Base-by-base conservation (phyloP, 1,284 basidiomycete genomes). In the Lentinula novae-zelandiae region DNA sequence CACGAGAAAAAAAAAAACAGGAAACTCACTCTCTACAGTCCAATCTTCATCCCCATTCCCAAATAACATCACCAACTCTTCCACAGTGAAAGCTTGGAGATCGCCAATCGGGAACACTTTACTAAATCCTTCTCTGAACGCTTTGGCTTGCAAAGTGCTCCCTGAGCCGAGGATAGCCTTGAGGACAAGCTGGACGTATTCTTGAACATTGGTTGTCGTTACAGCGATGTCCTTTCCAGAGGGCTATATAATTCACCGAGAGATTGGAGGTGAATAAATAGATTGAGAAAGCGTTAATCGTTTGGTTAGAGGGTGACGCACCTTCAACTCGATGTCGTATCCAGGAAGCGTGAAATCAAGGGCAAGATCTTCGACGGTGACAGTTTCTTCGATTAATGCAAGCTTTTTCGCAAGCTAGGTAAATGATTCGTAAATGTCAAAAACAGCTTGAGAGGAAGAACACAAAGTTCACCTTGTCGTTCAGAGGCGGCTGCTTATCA, bases 301-400 rank as follows among this genome's bases (percentile, higher is more conserved):
- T n/a, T 31, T 13, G 31, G 17, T 6, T 27, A 10, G 17, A 46
- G 44, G n/a, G 42, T 5, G 1, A 46, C 31, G 31, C 31, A 90
- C 89, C 70, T 87, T 85, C 53, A 98, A 82, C 73, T 97, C 94
- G 61, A 98, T 91, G 68, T 94, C 88, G 68, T 96, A 95, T 8
- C 97, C 97, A 8, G 97, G 97, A 13, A 99, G 81, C 3, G 96
- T 98, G 72, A 98, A 98, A 76, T 99, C 96, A 36, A 99, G 82
- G 0, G 90, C 87, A 44, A 99, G 84, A 69, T 96, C 93, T 64
- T 92, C 90, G 5, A 99, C 83, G 31, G 83, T 82, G 64, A 95
- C 81, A 15, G 76, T 73, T n/a, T n/a, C 54, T 66, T 87, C 85
- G 61, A 85, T 74, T 48, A 80, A 68, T 5, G 80, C 82, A 42